Base-by-base conservation (phyloP, 768 basidiomycete species). In the Suillus americanus region DNA sequence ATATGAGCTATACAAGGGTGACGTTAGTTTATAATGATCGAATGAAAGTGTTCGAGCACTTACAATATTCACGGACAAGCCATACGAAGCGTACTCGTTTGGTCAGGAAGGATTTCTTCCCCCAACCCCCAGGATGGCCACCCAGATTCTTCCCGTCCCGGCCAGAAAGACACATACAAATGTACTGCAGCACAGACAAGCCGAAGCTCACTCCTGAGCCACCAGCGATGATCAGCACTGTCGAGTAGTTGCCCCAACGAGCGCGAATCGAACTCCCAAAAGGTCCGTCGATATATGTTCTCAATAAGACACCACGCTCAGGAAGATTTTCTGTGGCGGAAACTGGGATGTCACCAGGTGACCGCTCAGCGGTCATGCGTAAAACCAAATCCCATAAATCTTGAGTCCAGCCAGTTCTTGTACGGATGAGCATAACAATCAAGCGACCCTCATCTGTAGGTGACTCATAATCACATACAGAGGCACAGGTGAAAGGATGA, bases 161-260 rank as follows among this genome's bases (percentile, higher is more conserved):
- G 43, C 83, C 85, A 1, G 85, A 79, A 70, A 92, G 75, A 64
- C 83, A 84, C 63, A 84, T 74, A 67, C 83, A 88, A 30, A 89
- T 66, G 68, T 87, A 87, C 72, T 90, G 85, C 64, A 93, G 77
- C 5, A 92, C 78, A 4, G 88, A 81, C 33, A 88, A 70, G 5
- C 86, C 90, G 70, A 89, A 93, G 64, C 85, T 86, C n/a, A 91
- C 87, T 4, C 91, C 91, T 0, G 88, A 88, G 23, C 91, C 91
- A 16, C 91, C 92, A 0, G 84, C 82, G 56, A 92, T 81, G 69
- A 93, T 82, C 43, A 90, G 62, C 4, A 86, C 82, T 2, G 83
- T 84, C 38, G 89, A 84, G 73, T 89, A 80, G 41, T 79, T 74
- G 8, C 79, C 82, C 88, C 89, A 93, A 43, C 77, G 69, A 5